phyloP scores from a whole-genome alignment of 208 protist species.

The Acanthamoeba sp. region DNA sequence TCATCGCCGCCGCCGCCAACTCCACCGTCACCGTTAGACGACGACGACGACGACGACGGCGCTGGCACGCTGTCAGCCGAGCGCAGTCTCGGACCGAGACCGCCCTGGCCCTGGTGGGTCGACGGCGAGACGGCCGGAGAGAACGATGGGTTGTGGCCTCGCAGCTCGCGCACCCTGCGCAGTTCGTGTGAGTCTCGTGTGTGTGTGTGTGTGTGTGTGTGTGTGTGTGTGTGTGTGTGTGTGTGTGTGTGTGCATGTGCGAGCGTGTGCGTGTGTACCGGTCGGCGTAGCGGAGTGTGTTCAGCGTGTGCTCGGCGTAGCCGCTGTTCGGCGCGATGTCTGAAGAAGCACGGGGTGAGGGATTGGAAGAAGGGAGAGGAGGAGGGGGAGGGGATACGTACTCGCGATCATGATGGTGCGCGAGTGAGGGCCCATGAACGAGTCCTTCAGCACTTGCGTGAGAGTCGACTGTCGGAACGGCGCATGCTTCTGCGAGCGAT shows the following conservation, averaged over 20 bases:
- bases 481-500: constrained; percentile 95
- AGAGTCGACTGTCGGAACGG: constrained; percentile 98
- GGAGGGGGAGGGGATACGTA: constrained; percentile 27
- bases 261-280: constrained; percentile 79
- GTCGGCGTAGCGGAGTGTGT: constrained; percentile 98
- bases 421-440: constrained; percentile 97
- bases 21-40: background rate
- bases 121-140: background rate
- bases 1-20: constrained; percentile 83
- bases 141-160: background rate
- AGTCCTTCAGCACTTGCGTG: constrained; percentile 95
- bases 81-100: background rate
- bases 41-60: background rate
- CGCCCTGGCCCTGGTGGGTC: too few relatives aligned
- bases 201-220: background rate
- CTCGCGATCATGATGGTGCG: constrained; percentile 97
- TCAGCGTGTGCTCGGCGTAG: constrained; percentile 97
- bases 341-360: background rate
- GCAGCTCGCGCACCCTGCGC: constrained; percentile 16
- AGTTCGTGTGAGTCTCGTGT: background rate
- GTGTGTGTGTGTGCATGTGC: too few relatives aligned
- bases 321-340: constrained; percentile 93
- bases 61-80: background rate
- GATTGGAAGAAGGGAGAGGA: background rate
- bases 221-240: background rate